Evolutionary conservation across 108 stramenopile genomes (phyloP).

Genomic region (Pseudonitzschia delicatissima): DNA sequence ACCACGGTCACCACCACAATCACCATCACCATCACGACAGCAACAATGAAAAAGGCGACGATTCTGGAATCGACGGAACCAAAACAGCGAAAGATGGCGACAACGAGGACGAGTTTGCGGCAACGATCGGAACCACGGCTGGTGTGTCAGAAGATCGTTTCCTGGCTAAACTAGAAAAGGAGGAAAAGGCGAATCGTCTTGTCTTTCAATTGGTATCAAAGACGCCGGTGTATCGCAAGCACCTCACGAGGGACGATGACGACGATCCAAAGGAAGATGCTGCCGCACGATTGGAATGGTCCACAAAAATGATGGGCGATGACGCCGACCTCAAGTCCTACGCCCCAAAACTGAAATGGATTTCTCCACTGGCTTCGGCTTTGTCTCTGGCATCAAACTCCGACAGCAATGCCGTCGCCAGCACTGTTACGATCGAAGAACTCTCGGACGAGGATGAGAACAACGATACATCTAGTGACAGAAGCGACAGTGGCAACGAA

Average conservation of each 20-base stretch:
- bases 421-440: slow-evolving; percentile 13
- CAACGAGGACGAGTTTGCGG: not conserved
- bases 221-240: slow-evolving; percentile 37
- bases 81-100: not conserved
- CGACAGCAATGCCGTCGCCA: not conserved
- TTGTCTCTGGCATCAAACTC: not conserved
- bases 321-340: slow-evolving; percentile 25
- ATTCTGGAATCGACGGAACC: not conserved
- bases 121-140: not conserved
- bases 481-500: not conserved
- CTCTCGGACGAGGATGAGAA: slow-evolving; percentile 3
- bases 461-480: not conserved
- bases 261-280: slow-evolving; percentile 13
- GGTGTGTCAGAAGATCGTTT: slow-evolving; percentile 1
- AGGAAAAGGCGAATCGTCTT: slow-evolving; percentile 39
- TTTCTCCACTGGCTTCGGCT: slow-evolving; percentile 11
- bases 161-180: slow-evolving; percentile 16
- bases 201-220: slow-evolving; percentile 40
- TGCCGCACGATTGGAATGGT: slow-evolving; percentile 9
- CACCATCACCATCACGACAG: not conserved
- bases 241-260: slow-evolving; percentile 33
- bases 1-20: slow-evolving; percentile 14
- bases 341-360: slow-evolving; percentile 7
- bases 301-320: slow-evolving; percentile 10
- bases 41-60: not conserved